Evolutionary conservation across 2,329 filamentous ascomycete species (phyloP), one percentile per base, ranked within the genome.

Genomic region (Paraphoma chrysanthemicola): DNA sequence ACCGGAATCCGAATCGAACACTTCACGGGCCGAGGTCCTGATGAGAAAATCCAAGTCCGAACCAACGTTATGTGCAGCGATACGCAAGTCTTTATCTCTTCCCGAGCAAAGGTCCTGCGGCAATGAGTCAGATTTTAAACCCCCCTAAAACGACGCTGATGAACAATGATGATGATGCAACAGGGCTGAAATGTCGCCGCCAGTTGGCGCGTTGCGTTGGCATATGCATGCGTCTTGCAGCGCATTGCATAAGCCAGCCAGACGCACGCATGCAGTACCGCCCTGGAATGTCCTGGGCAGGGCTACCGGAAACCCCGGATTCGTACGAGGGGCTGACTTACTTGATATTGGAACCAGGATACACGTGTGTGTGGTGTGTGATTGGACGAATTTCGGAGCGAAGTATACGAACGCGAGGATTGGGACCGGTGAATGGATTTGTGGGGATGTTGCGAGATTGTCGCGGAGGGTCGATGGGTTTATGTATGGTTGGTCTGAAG

Each of bases 81-180:
- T 23, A 23, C 23, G 5, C 23, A 23, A 23, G 23, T 23, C 23
- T 23, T 23, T 23, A 23, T 23, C 23, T 23, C 23, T 23, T 23
- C 23, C 23, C 23, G 5, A 23, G 23, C 23, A 23, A 23, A 23
- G 23, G 7, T 33, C 6, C 33, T 36, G 33, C 3, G 33, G 9
- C 2, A 4, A 63, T 76, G 69, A 74, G 73, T 76, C 69, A 76
- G 73, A 74, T 70, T n/a, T 71, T 70, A 72, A 71, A n/a, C n/a
- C n/a, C 33, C 33, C 23, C 23, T 5, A 23, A 23, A 5, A 23
- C 23, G 5, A 23, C 23, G 23, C 23, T 3, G 23, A 23, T 23
- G 73, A 70, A 72, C 62, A 60, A 53, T 46, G 43, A 45, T 51
- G 41, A 43, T 39, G 39, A 48, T 57, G 62, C 43, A 49, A 63